phyloP scores from a whole-genome alignment of 495 filamentous ascomycete species.

The Penicillium bialowiezense region DNA sequence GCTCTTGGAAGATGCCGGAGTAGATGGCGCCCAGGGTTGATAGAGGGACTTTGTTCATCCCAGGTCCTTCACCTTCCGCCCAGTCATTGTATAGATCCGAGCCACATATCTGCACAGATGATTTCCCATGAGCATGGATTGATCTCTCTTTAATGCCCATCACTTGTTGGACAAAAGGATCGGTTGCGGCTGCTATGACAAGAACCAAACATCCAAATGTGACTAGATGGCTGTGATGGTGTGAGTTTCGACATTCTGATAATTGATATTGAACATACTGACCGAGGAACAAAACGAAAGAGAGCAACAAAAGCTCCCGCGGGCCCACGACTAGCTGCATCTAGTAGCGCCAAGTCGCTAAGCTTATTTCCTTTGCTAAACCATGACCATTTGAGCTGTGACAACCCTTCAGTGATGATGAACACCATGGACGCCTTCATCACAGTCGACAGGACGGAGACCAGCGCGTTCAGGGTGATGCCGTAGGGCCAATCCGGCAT shows the following conservation, averaged over 20 bases:
- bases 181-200: slow-evolving; percentile 37
- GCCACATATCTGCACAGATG: slow-evolving; percentile 26
- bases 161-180: slow-evolving; percentile 46
- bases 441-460: slow-evolving; percentile 43
- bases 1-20: slow-evolving; percentile 29
- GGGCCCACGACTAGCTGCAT: slow-evolving; percentile 41
- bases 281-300: slow-evolving; percentile 22
- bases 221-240: slow-evolving; percentile 32
- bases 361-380: slow-evolving; percentile 38
- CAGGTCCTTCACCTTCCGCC: slow-evolving; percentile 24
- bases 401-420: slow-evolving; percentile 36
- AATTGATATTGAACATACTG: not conserved
- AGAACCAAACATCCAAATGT: slow-evolving; percentile 37
- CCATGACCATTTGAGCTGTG: slow-evolving; percentile 51
- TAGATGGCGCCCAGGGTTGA: slow-evolving; percentile 38
- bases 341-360: slow-evolving; percentile 40
- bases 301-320: slow-evolving; percentile 34
- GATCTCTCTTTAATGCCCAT: slow-evolving; percentile 28
- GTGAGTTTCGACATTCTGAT: not conserved
- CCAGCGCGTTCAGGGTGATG: slow-evolving; percentile 46
- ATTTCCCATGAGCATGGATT: slow-evolving; percentile 9
- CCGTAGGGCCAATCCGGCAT: slow-evolving; percentile 42
- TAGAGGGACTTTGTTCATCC: slow-evolving; percentile 26
- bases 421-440: slow-evolving; percentile 42
- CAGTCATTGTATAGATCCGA: slow-evolving; percentile 24